Percentiles rank a stretch among this genome's conserved stretches.
Conservation (phyloP, 306 rosid species). For the Corylus avellana region DNA sequence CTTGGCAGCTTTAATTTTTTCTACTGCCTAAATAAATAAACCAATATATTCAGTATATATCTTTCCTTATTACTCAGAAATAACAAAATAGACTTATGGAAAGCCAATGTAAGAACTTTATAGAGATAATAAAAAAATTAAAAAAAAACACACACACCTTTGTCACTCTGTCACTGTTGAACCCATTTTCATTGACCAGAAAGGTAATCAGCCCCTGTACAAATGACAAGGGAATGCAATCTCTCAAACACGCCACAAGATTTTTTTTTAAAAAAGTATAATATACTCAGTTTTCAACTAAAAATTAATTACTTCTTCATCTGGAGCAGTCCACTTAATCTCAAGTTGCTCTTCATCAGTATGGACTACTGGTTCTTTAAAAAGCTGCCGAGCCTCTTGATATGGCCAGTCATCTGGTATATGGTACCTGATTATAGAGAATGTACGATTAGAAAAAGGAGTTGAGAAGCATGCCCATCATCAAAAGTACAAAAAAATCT, state of each 20-base stretch:
- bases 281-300: slow-evolving; percentile 24
- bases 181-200: slow-evolving; percentile 93
- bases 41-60: slow-evolving; percentile 11
- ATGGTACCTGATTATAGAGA: slow-evolving; percentile 66
- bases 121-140: background rate
- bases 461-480: slow-evolving; percentile 11
- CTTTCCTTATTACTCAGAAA: slow-evolving; percentile 3
- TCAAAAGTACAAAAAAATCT: background rate
- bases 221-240: slow-evolving; percentile 28
- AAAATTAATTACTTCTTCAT: slow-evolving; percentile 69
- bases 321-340: slow-evolving; percentile 89
- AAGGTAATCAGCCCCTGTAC: slow-evolving; percentile 74
- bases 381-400: slow-evolving; percentile 84
- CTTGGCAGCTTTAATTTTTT: slow-evolving; percentile 94
- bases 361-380: slow-evolving; percentile 74
- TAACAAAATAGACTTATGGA: slow-evolving; percentile 23
- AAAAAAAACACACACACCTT: slow-evolving; percentile 67
- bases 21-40: slow-evolving; percentile 69
- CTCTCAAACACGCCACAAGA: slow-evolving; percentile 29
- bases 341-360: slow-evolving; percentile 70
- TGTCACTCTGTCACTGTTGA: slow-evolving; percentile 83
- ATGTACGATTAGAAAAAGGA: slow-evolving; percentile 4
- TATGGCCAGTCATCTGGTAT: slow-evolving; percentile 92
- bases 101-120: slow-evolving; percentile 20
- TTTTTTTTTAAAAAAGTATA: background rate